Conservation (phyloP, 1,284 basidiomycete species). For the Moniliella sp. region DNA sequence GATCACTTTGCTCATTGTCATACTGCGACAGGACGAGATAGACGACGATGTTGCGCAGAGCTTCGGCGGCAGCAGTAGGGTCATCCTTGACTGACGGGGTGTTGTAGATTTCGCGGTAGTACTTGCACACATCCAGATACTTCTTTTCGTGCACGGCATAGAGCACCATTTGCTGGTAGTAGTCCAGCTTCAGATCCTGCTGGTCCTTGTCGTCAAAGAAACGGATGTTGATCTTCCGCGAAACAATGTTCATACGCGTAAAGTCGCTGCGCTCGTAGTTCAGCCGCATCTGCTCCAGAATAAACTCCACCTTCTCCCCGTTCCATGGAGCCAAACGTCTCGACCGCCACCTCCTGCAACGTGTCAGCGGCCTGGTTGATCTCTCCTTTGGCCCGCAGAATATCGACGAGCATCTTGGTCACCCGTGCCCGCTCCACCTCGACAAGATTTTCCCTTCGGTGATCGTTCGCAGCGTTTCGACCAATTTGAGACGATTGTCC, state of each 20-base stretch:
- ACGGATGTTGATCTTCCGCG: constrained; percentile 77
- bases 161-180: constrained; percentile 86
- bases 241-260: constrained; percentile 71
- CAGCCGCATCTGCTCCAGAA: constrained; percentile 92
- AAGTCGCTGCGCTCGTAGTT: constrained; percentile 56
- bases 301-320: constrained; percentile 91
- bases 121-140: constrained; percentile 81
- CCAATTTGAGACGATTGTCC: constrained; percentile 12
- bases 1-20: constrained; percentile 89
- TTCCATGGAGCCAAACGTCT: constrained; percentile 97
- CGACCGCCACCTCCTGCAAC: constrained; percentile 81
- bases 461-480: constrained; percentile 63
- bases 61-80: constrained; percentile 14
- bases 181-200: constrained; percentile 81
- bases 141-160: constrained; percentile 62
- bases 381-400: constrained; percentile 19
- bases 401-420: constrained; percentile 16
- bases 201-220: constrained; percentile 74
- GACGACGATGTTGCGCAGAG: constrained; percentile 55
- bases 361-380: constrained; percentile 23
- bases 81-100: constrained; percentile 68
- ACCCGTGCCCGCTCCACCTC: constrained; percentile 89
- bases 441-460: constrained; percentile 92
- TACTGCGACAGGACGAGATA: constrained; percentile 80
- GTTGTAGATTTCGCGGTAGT: constrained; percentile 88